Conservation (phyloP, 2,329 filamentous ascomycete species). For the Colletotrichum viniferum region DNA sequence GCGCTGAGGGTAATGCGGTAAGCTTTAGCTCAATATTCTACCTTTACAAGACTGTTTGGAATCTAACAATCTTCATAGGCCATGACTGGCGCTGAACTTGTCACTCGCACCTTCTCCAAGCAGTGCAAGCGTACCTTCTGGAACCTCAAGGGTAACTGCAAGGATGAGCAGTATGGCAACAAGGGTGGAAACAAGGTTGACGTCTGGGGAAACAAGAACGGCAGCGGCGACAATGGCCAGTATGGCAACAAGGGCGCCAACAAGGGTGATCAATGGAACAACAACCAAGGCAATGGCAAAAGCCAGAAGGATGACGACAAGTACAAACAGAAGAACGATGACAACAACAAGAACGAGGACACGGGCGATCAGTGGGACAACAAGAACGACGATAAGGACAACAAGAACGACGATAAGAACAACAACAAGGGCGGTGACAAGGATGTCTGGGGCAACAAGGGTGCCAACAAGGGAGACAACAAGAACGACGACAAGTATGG, state of each 20-base stretch:
- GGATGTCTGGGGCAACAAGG: background rate
- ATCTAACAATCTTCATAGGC: background rate
- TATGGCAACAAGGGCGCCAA: background rate
- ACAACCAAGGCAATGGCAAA: background rate
- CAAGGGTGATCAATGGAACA: background rate
- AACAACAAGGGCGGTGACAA: background rate
- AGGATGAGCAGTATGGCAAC: background rate
- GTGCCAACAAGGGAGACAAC: background rate
- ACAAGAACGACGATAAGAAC: background rate
- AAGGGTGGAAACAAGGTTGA: background rate
- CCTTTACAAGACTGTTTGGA: background rate
- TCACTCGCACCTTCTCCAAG: background rate
- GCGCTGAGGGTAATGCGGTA: background rate
- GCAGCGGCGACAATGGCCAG: background rate
- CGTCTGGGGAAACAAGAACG: background rate
- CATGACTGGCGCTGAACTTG: background rate
- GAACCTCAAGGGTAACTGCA: slow-evolving; percentile 4
- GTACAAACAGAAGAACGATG: background rate
- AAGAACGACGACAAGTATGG: background rate
- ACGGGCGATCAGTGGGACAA: background rate
- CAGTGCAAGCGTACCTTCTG: slow-evolving; percentile 9
- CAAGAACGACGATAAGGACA: background rate
- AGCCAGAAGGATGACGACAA: background rate
- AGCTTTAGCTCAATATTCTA: background rate
- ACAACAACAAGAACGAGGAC: background rate